Evolutionary conservation across 352 stramenopile species (phyloP).

Genomic region (Stramenopiles sp.): DNA sequence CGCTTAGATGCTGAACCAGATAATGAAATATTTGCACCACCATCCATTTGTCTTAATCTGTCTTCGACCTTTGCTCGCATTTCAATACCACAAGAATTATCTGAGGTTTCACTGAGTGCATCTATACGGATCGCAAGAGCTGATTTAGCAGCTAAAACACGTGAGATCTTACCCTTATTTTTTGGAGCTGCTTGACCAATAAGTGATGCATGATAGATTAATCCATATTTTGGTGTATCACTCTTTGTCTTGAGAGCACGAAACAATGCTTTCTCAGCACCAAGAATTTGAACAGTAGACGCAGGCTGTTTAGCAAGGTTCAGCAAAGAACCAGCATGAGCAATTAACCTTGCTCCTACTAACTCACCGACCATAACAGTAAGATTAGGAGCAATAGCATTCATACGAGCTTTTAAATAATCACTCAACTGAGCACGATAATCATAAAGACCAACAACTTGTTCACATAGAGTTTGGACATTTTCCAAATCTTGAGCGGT

Average conservation of each 20-base stretch:
- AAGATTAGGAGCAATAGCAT: slow-evolving; percentile 87
- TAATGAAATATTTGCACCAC: slow-evolving; percentile 46
- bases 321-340: slow-evolving; percentile 82
- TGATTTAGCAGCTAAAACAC: slow-evolving; percentile 98
- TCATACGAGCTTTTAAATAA: slow-evolving; percentile 87
- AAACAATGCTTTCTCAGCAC: slow-evolving; percentile 99
- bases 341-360: slow-evolving; percentile 93
- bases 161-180: slow-evolving; percentile 97
- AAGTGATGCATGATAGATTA: slow-evolving; percentile 98
- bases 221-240: slow-evolving; percentile 98
- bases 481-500: slow-evolving; percentile 96
- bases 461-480: slow-evolving; percentile 85
- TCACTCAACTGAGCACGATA: slow-evolving; percentile 75
- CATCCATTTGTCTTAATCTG: slow-evolving; percentile 95
- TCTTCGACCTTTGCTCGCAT: slow-evolving; percentile 96
- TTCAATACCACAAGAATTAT: slow-evolving; percentile 83
- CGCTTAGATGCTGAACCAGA: slow-evolving; percentile 89
- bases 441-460: slow-evolving; percentile 88
- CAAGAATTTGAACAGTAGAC: slow-evolving; percentile 97
- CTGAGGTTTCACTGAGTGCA: slow-evolving; percentile 66
- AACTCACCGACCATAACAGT: slow-evolving; percentile 89
- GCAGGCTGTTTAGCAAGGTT: slow-evolving; percentile 95
- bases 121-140: slow-evolving; percentile 95
- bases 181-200: slow-evolving; percentile 92
- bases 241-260: slow-evolving; percentile 95